A percentile compares a stretch with the other conserved stretches of the same genome.
Conservation (phyloP, 495 filamentous ascomycete genomes). For the Haplographium delicatum region DNA sequence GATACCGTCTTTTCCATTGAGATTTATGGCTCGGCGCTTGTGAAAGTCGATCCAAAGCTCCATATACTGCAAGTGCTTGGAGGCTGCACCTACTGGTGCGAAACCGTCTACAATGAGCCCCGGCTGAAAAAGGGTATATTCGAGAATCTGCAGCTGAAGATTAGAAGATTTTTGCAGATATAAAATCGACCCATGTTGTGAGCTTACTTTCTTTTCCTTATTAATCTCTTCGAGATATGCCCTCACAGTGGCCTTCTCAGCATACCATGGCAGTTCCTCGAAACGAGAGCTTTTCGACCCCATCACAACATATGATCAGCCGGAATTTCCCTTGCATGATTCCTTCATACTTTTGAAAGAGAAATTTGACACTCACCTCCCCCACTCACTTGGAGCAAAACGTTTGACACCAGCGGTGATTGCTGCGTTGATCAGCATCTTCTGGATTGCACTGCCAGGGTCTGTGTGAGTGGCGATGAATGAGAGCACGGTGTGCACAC, state of each 20-base stretch:
- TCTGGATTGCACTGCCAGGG: constrained; percentile 23
- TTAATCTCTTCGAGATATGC: constrained; percentile 48
- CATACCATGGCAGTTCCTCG: constrained; percentile 38
- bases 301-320: neutral
- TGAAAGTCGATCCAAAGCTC: constrained; percentile 40
- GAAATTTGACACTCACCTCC: constrained; percentile 27
- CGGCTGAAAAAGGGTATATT: constrained; percentile 53
- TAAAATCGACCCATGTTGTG: no score
- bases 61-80: constrained; percentile 38
- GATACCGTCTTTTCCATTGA: constrained; percentile 37
- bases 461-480: constrained; percentile 39
- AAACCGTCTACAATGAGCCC: constrained; percentile 50
- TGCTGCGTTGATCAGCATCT: constrained; percentile 54
- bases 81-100: constrained; percentile 39
- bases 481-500: constrained; percentile 49
- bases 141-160: constrained; percentile 38
- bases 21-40: constrained; percentile 41
- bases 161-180: neutral
- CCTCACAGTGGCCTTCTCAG: constrained; percentile 40
- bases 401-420: constrained; percentile 52
- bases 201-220: constrained; percentile 37
- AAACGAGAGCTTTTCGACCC: neutral
- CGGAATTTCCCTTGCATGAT: neutral
- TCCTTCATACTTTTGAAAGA: no score
- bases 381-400: constrained; percentile 62